Evolutionary conservation across 345 rosid species (phyloP).

Genomic region (Heritiera littoralis): DNA sequence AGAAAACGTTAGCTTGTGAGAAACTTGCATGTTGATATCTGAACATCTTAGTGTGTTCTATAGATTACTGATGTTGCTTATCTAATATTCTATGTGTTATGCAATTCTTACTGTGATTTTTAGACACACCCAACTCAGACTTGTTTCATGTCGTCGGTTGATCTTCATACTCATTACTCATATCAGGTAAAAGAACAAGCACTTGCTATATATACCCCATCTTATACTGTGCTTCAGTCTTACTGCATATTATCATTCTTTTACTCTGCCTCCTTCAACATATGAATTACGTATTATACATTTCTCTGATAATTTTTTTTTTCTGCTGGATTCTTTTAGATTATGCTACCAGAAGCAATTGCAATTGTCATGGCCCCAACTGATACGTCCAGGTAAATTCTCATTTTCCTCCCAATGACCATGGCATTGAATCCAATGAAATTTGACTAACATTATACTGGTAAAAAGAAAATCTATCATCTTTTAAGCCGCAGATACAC

Average conservation of each 20-base stretch:
- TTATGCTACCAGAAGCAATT: constrained; percentile 91
- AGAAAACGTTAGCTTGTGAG: not conserved
- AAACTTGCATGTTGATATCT: not conserved
- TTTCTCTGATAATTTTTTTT: constrained; percentile 1
- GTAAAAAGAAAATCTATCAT: not conserved
- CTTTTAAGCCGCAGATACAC: not conserved
- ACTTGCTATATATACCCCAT: not conserved
- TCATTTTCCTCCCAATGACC: not conserved
- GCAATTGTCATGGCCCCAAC: constrained; percentile 99
- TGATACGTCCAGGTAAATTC: constrained; percentile 61
- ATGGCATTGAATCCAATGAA: constrained; percentile 12
- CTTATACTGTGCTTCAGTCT: not conserved
- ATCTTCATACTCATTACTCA: constrained; percentile 96
- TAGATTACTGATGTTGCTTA: not conserved
- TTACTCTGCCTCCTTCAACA: not conserved
- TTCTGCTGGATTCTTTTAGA: constrained; percentile 31
- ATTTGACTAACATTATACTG: not conserved
- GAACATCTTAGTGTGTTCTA: not conserved
- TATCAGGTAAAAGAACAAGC: constrained; percentile 64
- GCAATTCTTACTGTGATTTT: constrained; percentile 31
- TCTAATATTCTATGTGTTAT: no score
- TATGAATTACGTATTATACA: not conserved
- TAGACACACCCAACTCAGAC: constrained; percentile 99
- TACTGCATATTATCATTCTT: not conserved
- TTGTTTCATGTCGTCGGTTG: constrained; percentile 99